These are phyloP conservation scores for Pleurotus djamor DNA, from an alignment of 768 basidiomycete species.

Conservation along the genomic window DNA sequence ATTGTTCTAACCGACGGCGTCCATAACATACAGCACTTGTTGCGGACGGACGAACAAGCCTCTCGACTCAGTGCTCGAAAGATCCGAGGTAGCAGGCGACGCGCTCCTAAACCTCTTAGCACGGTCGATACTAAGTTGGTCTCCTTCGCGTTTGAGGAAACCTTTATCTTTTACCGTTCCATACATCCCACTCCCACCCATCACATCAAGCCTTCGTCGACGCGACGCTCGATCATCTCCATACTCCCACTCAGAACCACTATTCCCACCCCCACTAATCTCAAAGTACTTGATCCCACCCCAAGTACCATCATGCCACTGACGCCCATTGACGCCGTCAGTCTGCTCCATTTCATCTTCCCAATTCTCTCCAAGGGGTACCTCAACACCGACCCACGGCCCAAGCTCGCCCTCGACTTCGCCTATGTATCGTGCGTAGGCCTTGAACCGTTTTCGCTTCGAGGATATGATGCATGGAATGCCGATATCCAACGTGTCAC, in stretches of 20 bases:
- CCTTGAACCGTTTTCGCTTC: constrained; percentile 81
- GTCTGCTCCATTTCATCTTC: constrained; percentile 22
- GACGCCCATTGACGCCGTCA: constrained; percentile 45
- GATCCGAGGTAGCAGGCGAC: constrained; percentile 63
- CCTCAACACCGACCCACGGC: constrained; percentile 91
- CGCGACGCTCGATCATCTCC: constrained; percentile 47
- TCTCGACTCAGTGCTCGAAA: constrained; percentile 53
- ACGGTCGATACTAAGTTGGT: constrained; percentile 47
- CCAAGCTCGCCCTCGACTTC: constrained; percentile 81
- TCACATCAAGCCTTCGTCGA: constrained; percentile 40
- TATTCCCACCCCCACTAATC: constrained; percentile 40
- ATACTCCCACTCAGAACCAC: constrained; percentile 63
- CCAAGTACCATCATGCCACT: constrained; percentile 86
- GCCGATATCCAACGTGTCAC: constrained; percentile 79
- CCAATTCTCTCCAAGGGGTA: constrained; percentile 65
- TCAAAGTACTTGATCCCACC: constrained; percentile 85
- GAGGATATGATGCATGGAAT: constrained; percentile 90
- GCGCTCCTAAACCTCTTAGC: constrained; percentile 71
- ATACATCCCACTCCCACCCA: constrained; percentile 21
- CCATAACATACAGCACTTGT: constrained; percentile 85
- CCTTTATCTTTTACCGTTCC: constrained; percentile 22
- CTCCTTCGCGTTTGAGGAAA: constrained; percentile 38
- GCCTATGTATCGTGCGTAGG: constrained; percentile 85
- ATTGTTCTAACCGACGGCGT: constrained; percentile 59
- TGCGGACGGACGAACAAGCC: constrained; percentile 85